phyloP scores from a whole-genome alignment of 208 protist genomes.

The Wallacemonas sp. region DNA sequence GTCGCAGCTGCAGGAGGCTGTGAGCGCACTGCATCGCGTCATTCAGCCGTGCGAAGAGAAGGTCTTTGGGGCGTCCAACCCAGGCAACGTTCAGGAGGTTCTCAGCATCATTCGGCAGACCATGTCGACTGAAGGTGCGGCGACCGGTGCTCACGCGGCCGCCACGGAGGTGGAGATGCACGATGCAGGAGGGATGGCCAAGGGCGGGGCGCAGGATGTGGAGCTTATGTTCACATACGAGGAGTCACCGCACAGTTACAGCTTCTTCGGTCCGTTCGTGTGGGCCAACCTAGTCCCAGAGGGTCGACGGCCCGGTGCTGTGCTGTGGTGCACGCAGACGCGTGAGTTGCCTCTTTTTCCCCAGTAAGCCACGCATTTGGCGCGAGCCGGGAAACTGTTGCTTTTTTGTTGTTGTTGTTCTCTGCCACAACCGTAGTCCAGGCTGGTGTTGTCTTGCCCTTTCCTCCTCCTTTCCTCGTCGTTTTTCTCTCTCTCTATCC shows the following conservation, averaged over 20 bases:
- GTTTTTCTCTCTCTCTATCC: too few relatives aligned
- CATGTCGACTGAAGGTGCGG: background rate
- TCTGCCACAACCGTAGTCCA: too few relatives aligned
- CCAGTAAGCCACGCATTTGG: conserved; percentile 21
- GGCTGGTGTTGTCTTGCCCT: too few relatives aligned
- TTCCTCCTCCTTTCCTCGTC: too few relatives aligned
- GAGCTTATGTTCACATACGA: conserved; percentile 73
- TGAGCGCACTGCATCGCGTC: background rate
- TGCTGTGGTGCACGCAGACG: conserved; percentile 54
- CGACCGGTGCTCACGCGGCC: background rate
- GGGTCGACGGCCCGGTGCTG: conserved; percentile 49
- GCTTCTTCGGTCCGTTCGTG: conserved; percentile 86
- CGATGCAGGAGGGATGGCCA: background rate
- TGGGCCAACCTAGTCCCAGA: conserved; percentile 71
- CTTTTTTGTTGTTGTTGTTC: conserved; percentile 6
- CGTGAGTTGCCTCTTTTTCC: conserved; percentile 52
- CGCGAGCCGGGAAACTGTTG: too few relatives aligned
- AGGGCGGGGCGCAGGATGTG: conserved; percentile 21
- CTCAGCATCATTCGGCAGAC: conserved; percentile 10
- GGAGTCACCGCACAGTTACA: conserved; percentile 77
- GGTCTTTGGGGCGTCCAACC: background rate
- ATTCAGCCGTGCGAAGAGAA: background rate
- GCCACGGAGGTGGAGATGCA: background rate
- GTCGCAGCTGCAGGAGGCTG: background rate
- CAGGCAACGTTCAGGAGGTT: conserved; percentile 2